Conservation (phyloP, 140 eudicot genomes). For the Cichorium intybus region DNA sequence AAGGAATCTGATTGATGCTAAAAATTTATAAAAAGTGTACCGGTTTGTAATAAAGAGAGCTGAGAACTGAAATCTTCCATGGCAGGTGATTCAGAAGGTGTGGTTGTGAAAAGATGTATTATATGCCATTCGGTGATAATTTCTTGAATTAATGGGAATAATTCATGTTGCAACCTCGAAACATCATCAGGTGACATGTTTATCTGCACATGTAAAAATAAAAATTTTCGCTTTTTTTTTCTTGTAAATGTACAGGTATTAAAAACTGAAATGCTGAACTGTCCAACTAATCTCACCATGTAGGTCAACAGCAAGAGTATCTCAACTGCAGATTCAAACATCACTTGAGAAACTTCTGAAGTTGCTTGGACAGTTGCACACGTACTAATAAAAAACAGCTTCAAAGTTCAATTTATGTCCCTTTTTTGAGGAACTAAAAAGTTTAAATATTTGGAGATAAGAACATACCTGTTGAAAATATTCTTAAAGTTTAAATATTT, state of each 20-base stretch:
- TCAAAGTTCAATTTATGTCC: conserved; percentile 42
- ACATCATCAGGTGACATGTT: conserved; percentile 73
- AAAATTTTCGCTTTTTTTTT: not conserved
- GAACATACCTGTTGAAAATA: too few species aligned
- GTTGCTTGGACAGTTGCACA: conserved; percentile 71
- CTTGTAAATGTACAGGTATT: not conserved
- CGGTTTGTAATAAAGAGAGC: conserved; percentile 79
- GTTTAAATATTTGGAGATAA: conserved; percentile 59
- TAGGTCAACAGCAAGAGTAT: conserved; percentile 71
- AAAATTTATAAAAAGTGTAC: conserved; percentile 35
- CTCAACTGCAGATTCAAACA: conserved; percentile 88
- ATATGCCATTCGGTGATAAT: conserved; percentile 87
- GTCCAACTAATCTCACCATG: conserved; percentile 79
- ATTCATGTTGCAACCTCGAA: conserved; percentile 70
- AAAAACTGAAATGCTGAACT: conserved; percentile 47
- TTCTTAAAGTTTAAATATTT: too few species aligned
- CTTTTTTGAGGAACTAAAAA: conserved; percentile 75
- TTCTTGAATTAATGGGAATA: conserved; percentile 87
- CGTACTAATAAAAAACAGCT: conserved; percentile 38
- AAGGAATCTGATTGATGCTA: not conserved
- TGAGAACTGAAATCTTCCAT: conserved; percentile 86
- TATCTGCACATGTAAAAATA: conserved; percentile 53
- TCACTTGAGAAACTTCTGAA: conserved; percentile 78
- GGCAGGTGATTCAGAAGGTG: conserved; percentile 79
- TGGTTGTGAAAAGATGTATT: conserved; percentile 67